Evolutionary conservation across 106 monocot genomes (phyloP), one percentile per base, ranked within the genome.

Genomic region (Platanthera guangdongensis): DNA sequence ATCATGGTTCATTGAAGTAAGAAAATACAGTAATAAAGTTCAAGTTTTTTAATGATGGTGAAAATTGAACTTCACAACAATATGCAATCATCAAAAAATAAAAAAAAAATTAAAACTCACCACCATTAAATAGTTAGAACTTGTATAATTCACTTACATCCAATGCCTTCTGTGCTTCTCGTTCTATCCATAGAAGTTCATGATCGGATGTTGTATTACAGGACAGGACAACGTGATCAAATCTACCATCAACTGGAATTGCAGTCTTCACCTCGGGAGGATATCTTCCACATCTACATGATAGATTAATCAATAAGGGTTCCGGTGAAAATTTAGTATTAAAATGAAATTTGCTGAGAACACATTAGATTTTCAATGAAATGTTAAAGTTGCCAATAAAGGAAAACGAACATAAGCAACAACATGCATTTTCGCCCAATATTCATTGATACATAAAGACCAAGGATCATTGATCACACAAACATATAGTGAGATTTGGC

Each of bases 161-260:
- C 53, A 85, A 19, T 46, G 88, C 88, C 63, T 88, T 88, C 30
- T 80, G 77, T 5, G 83, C 71, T 81, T 88, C 88, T 53, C 78
- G 80, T 73, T 83, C 85, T 60, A 88, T 88, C 85, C 83, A 88
- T 51, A 85, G 5, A 52, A 88, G 68, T 50, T 55, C 85, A 76
- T 88, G 88, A 49, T 88, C 88, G 8, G 85, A 80, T 45, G 85
- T 85, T 6, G 83, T 80, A 81, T 81, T 88, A 53, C 75, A 80
- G 9, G 88, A 88, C 6, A 88, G 83, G 10, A 88, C 88, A 54
- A 88, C 83, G 52, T 85, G 85, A 21, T 88, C 88, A 60, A 88
- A 88, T 52, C 88, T 79, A 10, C 85, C 88, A 22, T 88, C 88
- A 10, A 88, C 88, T 7, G 88, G 85, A 69, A 88, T 85, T 39